Percentiles rank a stretch among this genome's conserved stretches.
Evolutionary conservation across 2,329 filamentous ascomycete species (phyloP).

Genomic region (Monilinia polystroma): DNA sequence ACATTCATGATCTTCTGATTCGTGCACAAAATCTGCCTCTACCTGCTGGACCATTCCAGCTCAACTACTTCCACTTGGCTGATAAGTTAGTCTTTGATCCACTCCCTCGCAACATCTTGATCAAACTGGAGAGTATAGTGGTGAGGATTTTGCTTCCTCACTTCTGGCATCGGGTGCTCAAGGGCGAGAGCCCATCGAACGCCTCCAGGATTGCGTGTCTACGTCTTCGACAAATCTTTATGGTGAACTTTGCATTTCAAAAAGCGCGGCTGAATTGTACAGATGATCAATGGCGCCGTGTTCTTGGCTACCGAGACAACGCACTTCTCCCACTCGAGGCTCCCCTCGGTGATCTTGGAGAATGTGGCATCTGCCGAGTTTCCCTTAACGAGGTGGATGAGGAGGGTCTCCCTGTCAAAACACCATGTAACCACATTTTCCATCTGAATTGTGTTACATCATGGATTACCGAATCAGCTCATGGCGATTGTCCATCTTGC

Average conservation of each 20-base stretch:
- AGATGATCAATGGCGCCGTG: not conserved
- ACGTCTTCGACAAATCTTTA: not conserved
- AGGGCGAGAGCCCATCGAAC: not conserved
- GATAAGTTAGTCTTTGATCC: not conserved
- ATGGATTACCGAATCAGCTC: not conserved
- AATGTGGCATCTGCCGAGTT: not conserved
- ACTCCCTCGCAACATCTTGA: not conserved
- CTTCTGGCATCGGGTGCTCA: not conserved
- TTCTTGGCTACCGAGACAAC: not conserved
- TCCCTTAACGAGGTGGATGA: not conserved
- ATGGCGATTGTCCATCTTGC: not conserved
- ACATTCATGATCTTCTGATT: not conserved
- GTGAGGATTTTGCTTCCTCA: not conserved
- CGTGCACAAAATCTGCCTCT: not conserved
- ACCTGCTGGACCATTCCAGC: not conserved
- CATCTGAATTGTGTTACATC: not conserved
- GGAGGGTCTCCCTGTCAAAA: not conserved
- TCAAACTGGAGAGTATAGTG: not conserved
- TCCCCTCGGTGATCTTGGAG: not conserved
- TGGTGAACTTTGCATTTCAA: not conserved
- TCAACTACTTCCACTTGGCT: not conserved
- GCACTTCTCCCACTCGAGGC: fast-evolving
- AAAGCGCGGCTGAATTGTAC: too few species aligned
- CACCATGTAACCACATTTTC: not conserved
- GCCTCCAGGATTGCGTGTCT: not conserved